Percentiles rank a stretch among this genome's conserved stretches.
Evolutionary conservation across 768 basidiomycete species (phyloP).

Genomic region (Ramaria rubella): DNA sequence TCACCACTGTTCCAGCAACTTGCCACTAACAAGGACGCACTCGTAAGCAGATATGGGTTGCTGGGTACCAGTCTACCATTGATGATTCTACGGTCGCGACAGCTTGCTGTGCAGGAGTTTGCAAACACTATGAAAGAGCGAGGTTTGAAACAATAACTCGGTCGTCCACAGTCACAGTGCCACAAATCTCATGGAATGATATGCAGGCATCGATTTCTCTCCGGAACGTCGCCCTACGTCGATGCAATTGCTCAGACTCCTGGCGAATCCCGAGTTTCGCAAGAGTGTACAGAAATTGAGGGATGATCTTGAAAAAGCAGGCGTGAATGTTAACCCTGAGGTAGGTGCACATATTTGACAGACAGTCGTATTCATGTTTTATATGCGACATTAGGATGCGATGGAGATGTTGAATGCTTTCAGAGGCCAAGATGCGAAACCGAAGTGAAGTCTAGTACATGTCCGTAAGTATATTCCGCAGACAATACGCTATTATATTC

Average conservation of each 20-base stretch:
- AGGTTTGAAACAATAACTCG: slow-evolving; percentile 28
- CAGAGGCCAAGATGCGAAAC: not conserved
- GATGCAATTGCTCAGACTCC: slow-evolving; percentile 49
- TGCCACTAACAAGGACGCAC: slow-evolving; percentile 41
- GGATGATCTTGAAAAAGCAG: slow-evolving; percentile 50
- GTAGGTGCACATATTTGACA: slow-evolving; percentile 33
- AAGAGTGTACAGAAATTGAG: slow-evolving; percentile 39
- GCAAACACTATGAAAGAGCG: slow-evolving; percentile 39
- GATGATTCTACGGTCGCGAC: not conserved
- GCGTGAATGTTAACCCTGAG: slow-evolving; percentile 50
- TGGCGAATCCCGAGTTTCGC: slow-evolving; percentile 47
- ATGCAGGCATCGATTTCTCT: slow-evolving; percentile 42
- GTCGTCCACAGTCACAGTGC: not conserved
- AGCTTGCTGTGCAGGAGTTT: slow-evolving; percentile 39
- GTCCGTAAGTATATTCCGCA: not conserved
- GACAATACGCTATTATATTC: not conserved
- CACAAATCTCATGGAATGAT: not conserved
- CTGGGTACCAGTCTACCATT: not conserved
- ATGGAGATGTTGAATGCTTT: slow-evolving; percentile 32
- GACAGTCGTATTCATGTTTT: not conserved
- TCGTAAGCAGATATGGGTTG: slow-evolving; percentile 17
- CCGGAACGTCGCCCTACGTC: slow-evolving; percentile 40
- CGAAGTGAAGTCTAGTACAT: not conserved
- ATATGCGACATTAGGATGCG: slow-evolving; percentile 35
- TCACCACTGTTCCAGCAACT: slow-evolving; percentile 44